Evolutionary conservation across 345 rosid species (phyloP), one percentile per base, ranked within the genome.

Genomic region (Turnera subulata): DNA sequence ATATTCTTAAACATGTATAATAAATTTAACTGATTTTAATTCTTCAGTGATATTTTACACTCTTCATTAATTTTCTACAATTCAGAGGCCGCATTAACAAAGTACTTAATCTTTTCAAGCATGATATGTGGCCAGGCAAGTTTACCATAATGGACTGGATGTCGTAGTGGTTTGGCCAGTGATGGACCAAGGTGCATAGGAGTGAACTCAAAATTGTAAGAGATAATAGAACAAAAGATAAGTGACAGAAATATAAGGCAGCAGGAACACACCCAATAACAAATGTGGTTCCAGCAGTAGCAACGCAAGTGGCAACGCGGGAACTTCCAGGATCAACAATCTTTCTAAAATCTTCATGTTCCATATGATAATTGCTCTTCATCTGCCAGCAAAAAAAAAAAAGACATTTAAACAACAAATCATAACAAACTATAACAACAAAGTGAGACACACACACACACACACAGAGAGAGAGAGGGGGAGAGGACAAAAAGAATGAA

Each of bases 211-310:
- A 42, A 23, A 40, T 19, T n/a, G 24, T 19, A 17, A 42, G 11
- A 18, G 6, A 10, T 11, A 21, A 23, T 6, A 35, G 42, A 61
- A 6, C 48, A 52, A 42, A 38, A 13, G 10, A 39, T 21, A 18
- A 0, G 25, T 2, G 32, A 46, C 11, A 5, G 24, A 46, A 55
- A 45, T 57, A 8, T 39, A 43, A n/a, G 38, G 23, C 11, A 46
- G 35, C 48, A 33, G 23, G 58, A 21, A 67, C 88, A 38, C 62
- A 92, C 98, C 98, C 98, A 23, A 92, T 37, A 42, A 92, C 22
- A 59, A 92, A 75, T 62, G 95, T 73, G 24, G 95, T 84, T 72
- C 95, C 89, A 47, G 88, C 84, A 2, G 91, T 83, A 48, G 97
- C 95, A 56, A 89, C 54, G 50, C 47, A 73, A 49, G 89, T 55